These are phyloP conservation scores for Sarocladium kiliense DNA, from an alignment of 2,329 filamentous ascomycete species.

Conservation along the genomic window DNA sequence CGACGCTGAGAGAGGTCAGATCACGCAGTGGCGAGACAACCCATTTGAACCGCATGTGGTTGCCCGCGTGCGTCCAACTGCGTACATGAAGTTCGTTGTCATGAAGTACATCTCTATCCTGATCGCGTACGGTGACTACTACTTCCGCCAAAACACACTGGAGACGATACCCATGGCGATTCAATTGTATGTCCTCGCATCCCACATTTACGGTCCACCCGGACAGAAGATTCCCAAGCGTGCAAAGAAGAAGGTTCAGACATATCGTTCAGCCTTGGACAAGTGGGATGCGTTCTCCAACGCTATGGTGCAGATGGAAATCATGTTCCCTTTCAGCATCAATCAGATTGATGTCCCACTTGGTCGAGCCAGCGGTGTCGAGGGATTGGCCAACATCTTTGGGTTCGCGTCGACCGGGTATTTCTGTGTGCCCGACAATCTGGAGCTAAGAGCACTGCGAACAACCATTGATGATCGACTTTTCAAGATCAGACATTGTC, in stretches of 20 bases:
- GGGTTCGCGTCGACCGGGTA: slow-evolving; percentile 2
- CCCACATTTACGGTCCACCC: slow-evolving; percentile 11
- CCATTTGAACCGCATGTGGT: background rate
- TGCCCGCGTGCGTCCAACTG: background rate
- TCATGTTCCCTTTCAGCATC: slow-evolving; percentile 5
- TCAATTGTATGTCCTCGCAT: slow-evolving; percentile 12
- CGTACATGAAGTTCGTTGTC: background rate
- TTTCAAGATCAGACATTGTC: slow-evolving; percentile 8
- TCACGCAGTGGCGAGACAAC: background rate
- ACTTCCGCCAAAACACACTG: slow-evolving; percentile 11
- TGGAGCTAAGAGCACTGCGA: background rate
- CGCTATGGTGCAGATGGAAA: slow-evolving; percentile 5
- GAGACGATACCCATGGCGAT: slow-evolving; percentile 12
- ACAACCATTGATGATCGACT: slow-evolving; percentile 1
- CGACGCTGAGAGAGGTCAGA: background rate
- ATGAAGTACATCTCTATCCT: slow-evolving; percentile 6
- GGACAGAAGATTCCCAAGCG: background rate
- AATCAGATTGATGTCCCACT: background rate
- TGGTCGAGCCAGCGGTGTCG: background rate
- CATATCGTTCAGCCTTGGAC: background rate
- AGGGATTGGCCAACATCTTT: slow-evolving; percentile 7
- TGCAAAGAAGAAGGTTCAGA: slow-evolving; percentile 8
- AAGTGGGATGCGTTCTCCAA: slow-evolving; percentile 1
- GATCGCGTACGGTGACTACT: slow-evolving; percentile 11
- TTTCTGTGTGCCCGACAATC: slow-evolving; percentile 10